Base-by-base conservation (phyloP, 2,329 filamentous ascomycete genomes). In the Neopestalotiopsis sp. region DNA sequence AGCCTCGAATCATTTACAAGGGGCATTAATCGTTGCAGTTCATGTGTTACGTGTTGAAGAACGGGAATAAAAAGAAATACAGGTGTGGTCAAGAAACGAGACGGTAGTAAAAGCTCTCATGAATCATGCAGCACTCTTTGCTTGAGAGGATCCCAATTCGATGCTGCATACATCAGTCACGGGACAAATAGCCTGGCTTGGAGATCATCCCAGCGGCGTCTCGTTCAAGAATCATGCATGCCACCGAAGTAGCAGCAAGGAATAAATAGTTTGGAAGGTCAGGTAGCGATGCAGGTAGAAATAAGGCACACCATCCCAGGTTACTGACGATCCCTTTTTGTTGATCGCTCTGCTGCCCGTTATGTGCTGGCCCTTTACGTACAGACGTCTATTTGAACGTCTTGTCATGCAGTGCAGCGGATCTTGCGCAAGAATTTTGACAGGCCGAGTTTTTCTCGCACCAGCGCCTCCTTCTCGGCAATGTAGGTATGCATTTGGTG, bases 211-310 rank as follows among this genome's bases (percentile, higher is more conserved):
- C 14, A n/a, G n/a, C 20, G 20, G 45, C 17, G 17, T 24, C 45
- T 53, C n/a, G 45, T n/a, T 53, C 17, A 53, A 38, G 24, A 53
- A 53, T 24, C 45, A 53, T 53, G 45, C 45, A 53, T 53, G 45
- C 45, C 14, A 53, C 45, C 20, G 45, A n/a, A 53, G 45, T 53
- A 53, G 34, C 10, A 7, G 34, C 10, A 38, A 38, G 34, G 14
- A 53, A n/a, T 53, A 17, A 53, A 53, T 53, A 20, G 45, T 53
- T 20, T 53, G 45, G 45, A 14, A 53, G 14, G 45, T 53, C 45
- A 53, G 45, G 45, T 53, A 53, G 45, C 45, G 45, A 53, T 53
- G 45, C 45, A 53, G 45, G 17, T n/a, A 53, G 45, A 53, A 53
- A n/a, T 53, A 53, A 53, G 45, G n/a, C 17, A 53, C 17, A 17